These are phyloP conservation scores for Malassezia sympodialis DNA, from an alignment of 1,284 basidiomycete species.

Conservation along the genomic window DNA sequence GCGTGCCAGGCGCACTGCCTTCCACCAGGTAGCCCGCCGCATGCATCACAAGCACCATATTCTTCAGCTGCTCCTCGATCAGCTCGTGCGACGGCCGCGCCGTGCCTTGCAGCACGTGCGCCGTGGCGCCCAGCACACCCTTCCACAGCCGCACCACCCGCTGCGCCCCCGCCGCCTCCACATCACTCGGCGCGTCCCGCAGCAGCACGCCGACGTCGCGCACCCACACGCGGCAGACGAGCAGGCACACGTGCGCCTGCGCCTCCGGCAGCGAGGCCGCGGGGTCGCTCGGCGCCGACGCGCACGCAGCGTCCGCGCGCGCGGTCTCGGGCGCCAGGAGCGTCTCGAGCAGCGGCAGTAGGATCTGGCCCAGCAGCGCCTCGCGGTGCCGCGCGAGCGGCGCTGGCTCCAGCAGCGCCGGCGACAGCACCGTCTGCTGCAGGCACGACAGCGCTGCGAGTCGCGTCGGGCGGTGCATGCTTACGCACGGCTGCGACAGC, in stretches of 20 bases:
- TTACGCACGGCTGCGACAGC: constrained; percentile 73
- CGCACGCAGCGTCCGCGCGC: constrained; percentile 60
- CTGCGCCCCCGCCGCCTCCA: constrained; percentile 33
- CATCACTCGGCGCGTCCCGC: constrained; percentile 37
- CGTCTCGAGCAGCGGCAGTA: constrained; percentile 88
- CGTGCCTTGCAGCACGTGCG: constrained; percentile 12
- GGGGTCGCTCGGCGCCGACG: constrained; percentile 16
- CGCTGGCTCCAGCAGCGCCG: constrained; percentile 54
- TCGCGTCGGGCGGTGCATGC: constrained; percentile 72
- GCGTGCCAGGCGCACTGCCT: constrained; percentile 1
- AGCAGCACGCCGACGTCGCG: constrained; percentile 72
- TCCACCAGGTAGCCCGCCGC: constrained; percentile 63
- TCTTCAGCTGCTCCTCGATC: constrained; percentile 89
- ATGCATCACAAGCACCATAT: constrained; percentile 91
- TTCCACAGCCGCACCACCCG: constrained; percentile 60
- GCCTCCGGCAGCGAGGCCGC: constrained; percentile 73
- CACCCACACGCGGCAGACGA: constrained; percentile 90
- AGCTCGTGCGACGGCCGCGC: constrained; percentile 66
- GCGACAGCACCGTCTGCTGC: constrained; percentile 75
- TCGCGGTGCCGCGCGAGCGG: constrained; percentile 5
- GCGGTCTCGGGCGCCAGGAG: constrained; percentile 74
- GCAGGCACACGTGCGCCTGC: constrained; percentile 68
- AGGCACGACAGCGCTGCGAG: constrained; percentile 72
- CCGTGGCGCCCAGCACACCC: constrained; percentile 45
- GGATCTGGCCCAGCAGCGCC: constrained; percentile 69